Base-by-base conservation (phyloP, 2,329 filamentous ascomycete genomes). In the Chalaropsis ovoidea region DNA sequence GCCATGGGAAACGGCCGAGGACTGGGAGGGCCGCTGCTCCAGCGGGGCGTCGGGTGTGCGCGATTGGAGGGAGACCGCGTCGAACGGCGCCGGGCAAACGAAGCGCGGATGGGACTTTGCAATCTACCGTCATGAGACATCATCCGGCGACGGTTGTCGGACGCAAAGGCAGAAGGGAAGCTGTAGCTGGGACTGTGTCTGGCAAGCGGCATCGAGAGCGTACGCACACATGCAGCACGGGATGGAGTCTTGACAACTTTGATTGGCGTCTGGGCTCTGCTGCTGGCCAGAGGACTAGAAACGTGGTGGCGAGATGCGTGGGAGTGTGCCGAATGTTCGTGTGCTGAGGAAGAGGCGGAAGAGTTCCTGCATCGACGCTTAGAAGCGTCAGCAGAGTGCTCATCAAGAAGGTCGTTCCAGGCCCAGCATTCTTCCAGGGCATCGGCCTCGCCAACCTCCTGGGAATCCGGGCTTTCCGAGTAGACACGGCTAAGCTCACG, bases 361-460 rank as follows among this genome's bases (percentile, higher is more conserved):
- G 49, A 15, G 27, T 54, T 17, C 3, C 52, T 24, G 4, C 45
- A 39, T 13, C 52, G 43, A 35, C 52, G 65, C 10, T 54, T 62
- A n/a, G 52, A 47, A n/a, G 61, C 17, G 27, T 45, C 52, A 19
- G 61, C n/a, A 10, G 49, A 61, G 2, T 78, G 71, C 43, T 81
- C 81, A 69, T 92, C 88, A 6, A 89, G 79, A 4, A 79, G 77
- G 63, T 85, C 82, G 69, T 85, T 81, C 78, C 82, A 88, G 2
- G 79, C 75, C 88, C 88, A 91, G 71, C 82, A 88, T 19, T 82
- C 76, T 70, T 88, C 85, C 67, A 80, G 76, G 1, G 82, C 82
- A 71, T 87, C 84, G 2, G 81, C 81, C 72, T 86, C 85, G 6
- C 80, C 80, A 0, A 83, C 80, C 64, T 82, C 76, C 69, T 76